Evolutionary conservation across 768 basidiomycete species (phyloP), one percentile per base, ranked within the genome.

Genomic region (Leccinellum rugosiceps): DNA sequence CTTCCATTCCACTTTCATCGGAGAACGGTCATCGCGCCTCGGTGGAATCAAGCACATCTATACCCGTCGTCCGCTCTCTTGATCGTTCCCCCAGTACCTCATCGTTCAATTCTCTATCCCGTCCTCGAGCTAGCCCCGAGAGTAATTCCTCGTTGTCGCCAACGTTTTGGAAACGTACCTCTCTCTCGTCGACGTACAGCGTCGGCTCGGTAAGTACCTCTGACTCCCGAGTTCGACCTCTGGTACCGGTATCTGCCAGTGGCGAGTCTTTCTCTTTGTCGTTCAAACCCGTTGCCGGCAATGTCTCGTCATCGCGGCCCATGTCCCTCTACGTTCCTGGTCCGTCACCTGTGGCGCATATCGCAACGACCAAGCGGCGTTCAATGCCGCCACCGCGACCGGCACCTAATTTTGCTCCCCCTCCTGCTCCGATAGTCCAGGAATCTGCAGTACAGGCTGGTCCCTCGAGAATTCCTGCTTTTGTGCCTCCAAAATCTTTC

Each of bases 321-420:
- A 62, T 68, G 55, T 72, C 69, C 23, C 54, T 69, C 46, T 59
- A 59, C 8, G 52, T 60, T 23, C 26, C 60, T 49, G 55, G 58
- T 6, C 56, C 61, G 23, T 61, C 58, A 19, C 54, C 58, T 14
- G 49, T 61, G 38, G 54, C 60, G 10, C 50, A 63, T 51, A 49
- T 52, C 30, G 61, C 58, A 34, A 73, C 76, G 5, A 61, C 76
- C 30, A 79, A 85, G 63, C 78, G 89, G 41, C 65, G 75, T 19
- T 89, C 87, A 4, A 80, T 88, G 69, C 88, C 89, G 3, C 90
- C 89, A 17, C 87, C 83, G 28, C 84, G 87, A 14, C 90, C 90
- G 30, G 82, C 86, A 4, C 88, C 90, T 0, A 86, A 80, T 26
- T 79, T 80, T 50, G 86, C 88, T 6, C 81, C 86, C 15, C 88